phyloP scores from a whole-genome alignment of 1,284 basidiomycete species.

The Microstroma glucosiphilum region DNA sequence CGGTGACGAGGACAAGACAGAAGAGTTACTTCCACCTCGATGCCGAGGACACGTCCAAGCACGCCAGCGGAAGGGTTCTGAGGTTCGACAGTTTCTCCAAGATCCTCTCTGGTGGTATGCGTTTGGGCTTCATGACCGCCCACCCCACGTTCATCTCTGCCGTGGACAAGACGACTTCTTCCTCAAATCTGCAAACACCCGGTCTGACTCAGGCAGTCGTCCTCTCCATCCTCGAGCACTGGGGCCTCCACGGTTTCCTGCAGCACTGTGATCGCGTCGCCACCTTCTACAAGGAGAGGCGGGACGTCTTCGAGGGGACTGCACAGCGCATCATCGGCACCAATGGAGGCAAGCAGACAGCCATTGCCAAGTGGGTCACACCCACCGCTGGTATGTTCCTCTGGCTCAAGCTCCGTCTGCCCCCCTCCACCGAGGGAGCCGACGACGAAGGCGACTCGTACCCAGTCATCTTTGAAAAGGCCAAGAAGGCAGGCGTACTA shows the following conservation, averaged over 20 bases:
- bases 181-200: conserved; percentile 68
- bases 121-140: conserved; percentile 72
- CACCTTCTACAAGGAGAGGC: conserved; percentile 69
- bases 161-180: conserved; percentile 65
- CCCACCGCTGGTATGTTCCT: conserved; percentile 70
- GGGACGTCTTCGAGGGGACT: conserved; percentile 71
- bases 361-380: conserved; percentile 60
- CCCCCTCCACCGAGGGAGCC: conserved; percentile 14
- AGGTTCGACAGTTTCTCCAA: conserved; percentile 62
- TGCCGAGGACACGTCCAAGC: conserved; percentile 21
- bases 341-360: conserved; percentile 12
- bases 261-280: conserved; percentile 66
- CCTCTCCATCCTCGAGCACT: conserved; percentile 64
- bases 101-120: conserved; percentile 52
- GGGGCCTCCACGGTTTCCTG: conserved; percentile 65
- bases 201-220: conserved; percentile 69
- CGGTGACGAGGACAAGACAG: conserved; percentile 26
- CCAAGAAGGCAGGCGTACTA: conserved; percentile 73
- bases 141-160: conserved; percentile 67
- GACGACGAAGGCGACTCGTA: conserved; percentile 62
- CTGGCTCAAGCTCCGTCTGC: conserved; percentile 47
- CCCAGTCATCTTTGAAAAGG: conserved; percentile 69
- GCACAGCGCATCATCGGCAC: conserved; percentile 69
- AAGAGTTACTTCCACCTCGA: conserved; percentile 45
- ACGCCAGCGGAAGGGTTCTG: conserved; percentile 43